A percentile compares a stretch with the other conserved stretches of the same genome.
phyloP scores from a whole-genome alignment of 805 yeast genomes.

The Nakazawaea siamensis region DNA sequence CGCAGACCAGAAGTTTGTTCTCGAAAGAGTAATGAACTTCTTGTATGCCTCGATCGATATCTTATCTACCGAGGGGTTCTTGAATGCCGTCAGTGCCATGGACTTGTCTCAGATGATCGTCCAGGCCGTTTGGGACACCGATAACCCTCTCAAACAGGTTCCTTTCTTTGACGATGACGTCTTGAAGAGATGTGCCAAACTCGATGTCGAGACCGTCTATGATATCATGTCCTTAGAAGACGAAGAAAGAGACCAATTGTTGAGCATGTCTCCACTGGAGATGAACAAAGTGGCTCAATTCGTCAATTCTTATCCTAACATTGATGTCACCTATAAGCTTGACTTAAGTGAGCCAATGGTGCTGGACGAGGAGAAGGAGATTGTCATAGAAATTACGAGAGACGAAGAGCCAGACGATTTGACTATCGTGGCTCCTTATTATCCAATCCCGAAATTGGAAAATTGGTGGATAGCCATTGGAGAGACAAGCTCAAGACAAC shows the following conservation, averaged over 20 bases:
- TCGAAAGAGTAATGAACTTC: slow-evolving; percentile 41
- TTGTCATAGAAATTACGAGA: slow-evolving; percentile 44
- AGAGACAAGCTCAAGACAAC: slow-evolving; percentile 44
- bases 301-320: slow-evolving; percentile 83
- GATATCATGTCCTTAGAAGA: slow-evolving; percentile 73
- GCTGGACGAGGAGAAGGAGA: slow-evolving; percentile 38
- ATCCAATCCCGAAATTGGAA: slow-evolving; percentile 54
- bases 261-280: slow-evolving; percentile 39
- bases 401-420: slow-evolving; percentile 74
- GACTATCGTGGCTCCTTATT: slow-evolving; percentile 48
- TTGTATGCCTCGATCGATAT: slow-evolving; percentile 67
- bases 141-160: slow-evolving; percentile 70
- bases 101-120: slow-evolving; percentile 83
- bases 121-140: slow-evolving; percentile 82
- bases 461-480: slow-evolving; percentile 90
- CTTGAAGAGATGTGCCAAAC: slow-evolving; percentile 43
- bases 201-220: slow-evolving; percentile 60
- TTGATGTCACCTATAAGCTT: slow-evolving; percentile 57
- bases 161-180: slow-evolving; percentile 56
- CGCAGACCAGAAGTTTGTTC: slow-evolving; percentile 45
- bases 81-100: slow-evolving; percentile 76
- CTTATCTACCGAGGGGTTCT: slow-evolving; percentile 69
- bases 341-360: slow-evolving; percentile 30
- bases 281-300: slow-evolving; percentile 71
- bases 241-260: slow-evolving; percentile 49